Conservation (phyloP, 805 yeast genomes). For the Cyberlindnera xylosilytica region DNA sequence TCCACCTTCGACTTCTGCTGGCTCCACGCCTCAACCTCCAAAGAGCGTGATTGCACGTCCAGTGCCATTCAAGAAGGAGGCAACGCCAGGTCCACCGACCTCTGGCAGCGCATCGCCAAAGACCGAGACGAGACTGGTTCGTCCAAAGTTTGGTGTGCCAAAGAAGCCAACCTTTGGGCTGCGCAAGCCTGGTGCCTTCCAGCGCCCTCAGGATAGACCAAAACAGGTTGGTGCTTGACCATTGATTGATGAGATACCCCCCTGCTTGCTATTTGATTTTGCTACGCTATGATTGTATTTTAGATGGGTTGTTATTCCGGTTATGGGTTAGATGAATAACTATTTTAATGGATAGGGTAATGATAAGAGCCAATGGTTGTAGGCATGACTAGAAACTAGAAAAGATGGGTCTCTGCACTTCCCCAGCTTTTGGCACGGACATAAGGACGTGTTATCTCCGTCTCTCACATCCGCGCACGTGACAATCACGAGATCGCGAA, state of each 20-base stretch:
- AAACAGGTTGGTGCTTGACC: slow-evolving; percentile 21
- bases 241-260: neutral
- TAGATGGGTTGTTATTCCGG: neutral
- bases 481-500: neutral
- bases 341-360: no score
- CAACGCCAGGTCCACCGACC: neutral
- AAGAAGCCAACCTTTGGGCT: slow-evolving; percentile 27
- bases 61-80: slow-evolving; percentile 13
- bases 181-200: slow-evolving; percentile 29
- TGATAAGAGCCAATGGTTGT: no score
- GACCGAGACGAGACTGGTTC: slow-evolving; percentile 15
- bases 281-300: neutral
- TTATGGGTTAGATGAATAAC: neutral
- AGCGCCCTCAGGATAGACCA: slow-evolving; percentile 24
- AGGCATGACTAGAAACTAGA: no score
- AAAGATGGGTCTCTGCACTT: no score
- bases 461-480: neutral
- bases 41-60: slow-evolving; percentile 5
- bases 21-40: slow-evolving; percentile 1
- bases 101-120: slow-evolving; percentile 2
- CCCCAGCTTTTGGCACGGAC: no score
- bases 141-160: slow-evolving; percentile 27
- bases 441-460: neutral
- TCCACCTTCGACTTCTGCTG: neutral
- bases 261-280: neutral